phyloP scores from a whole-genome alignment of 495 filamentous ascomycete genomes.

The Emericellopsis terricola region DNA sequence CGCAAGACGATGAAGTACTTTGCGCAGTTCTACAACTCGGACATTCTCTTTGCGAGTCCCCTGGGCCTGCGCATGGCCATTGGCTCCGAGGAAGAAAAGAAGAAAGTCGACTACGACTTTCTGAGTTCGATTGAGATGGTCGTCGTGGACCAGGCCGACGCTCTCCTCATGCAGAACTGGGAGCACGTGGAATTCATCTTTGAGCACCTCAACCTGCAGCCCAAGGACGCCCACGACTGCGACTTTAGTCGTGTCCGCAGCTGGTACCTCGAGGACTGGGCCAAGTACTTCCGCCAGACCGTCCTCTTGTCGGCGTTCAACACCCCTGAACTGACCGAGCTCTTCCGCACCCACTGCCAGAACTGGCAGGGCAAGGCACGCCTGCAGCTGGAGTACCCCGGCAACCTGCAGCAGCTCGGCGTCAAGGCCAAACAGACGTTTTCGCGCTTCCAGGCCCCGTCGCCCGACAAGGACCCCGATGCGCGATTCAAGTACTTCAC shows the following conservation, averaged over 20 bases:
- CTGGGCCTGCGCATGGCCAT: constrained; percentile 80
- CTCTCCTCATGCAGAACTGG: constrained; percentile 95
- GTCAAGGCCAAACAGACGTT: constrained; percentile 72
- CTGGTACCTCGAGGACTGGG: constrained; percentile 82
- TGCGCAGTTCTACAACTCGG: constrained; percentile 86
- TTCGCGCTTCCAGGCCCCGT: constrained; percentile 60
- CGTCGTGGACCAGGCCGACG: constrained; percentile 82
- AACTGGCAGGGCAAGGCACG: constrained; percentile 68
- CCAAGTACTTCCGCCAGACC: constrained; percentile 66
- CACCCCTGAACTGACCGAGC: constrained; percentile 71
- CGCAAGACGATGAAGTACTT: constrained; percentile 91
- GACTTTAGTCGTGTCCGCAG: constrained; percentile 81
- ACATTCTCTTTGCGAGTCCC: constrained; percentile 82
- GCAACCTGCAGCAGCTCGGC: constrained; percentile 46
- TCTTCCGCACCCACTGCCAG: constrained; percentile 57
- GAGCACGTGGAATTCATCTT: constrained; percentile 84
- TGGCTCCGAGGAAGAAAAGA: constrained; percentile 47
- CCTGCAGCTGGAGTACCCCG: constrained; percentile 43
- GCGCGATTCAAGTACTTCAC: constrained; percentile 86
- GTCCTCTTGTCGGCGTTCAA: constrained; percentile 64
- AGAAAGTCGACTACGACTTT: constrained; percentile 80
- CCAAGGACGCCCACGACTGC: constrained; percentile 76
- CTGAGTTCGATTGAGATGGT: constrained; percentile 82
- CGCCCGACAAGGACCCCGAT: constrained; percentile 58
- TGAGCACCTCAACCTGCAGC: constrained; percentile 80